A percentile compares a stretch with the other conserved stretches of the same genome.
phyloP scores from a whole-genome alignment of 2,329 filamentous ascomycete species.

The Colletotrichum australisinense region DNA sequence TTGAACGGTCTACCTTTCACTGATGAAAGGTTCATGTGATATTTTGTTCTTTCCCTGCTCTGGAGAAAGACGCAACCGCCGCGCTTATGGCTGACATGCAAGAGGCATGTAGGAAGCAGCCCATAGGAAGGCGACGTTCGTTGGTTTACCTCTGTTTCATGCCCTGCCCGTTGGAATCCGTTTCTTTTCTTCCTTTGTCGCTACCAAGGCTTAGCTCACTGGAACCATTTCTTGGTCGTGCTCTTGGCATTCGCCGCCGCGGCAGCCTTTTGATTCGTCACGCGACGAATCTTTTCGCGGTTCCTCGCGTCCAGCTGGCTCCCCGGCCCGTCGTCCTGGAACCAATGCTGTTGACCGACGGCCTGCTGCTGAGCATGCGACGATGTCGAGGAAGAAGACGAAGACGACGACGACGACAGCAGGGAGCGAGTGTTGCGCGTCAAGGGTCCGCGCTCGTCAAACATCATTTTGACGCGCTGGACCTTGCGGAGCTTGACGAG shows the following conservation, averaged over 20 bases:
- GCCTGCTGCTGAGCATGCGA: constrained; percentile 1
- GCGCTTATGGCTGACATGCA: not conserved
- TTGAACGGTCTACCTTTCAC: not conserved
- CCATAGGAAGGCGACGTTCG: not conserved
- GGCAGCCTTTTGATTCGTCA: constrained; percentile 47
- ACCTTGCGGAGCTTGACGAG: constrained; percentile 86
- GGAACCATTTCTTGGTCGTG: constrained; percentile 40
- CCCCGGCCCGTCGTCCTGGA: constrained; percentile 60
- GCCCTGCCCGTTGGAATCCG: not conserved
- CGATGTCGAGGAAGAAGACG: not conserved
- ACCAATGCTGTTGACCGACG: constrained; percentile 51
- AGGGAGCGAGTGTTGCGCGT: constrained; percentile 40
- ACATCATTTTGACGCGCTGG: constrained; percentile 87
- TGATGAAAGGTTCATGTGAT: not conserved
- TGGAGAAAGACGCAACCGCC: not conserved
- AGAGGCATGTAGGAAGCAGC: not conserved
- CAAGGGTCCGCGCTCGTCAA: constrained; percentile 52
- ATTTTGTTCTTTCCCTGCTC: not conserved
- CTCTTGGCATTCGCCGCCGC: constrained; percentile 61
- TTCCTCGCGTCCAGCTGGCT: constrained; percentile 65
- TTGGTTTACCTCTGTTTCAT: not conserved
- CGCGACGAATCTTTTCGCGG: constrained; percentile 64
- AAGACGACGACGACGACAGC: not conserved
- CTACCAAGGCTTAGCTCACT: not conserved
- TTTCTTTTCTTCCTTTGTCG: too few relatives aligned